Percentiles rank a stretch among this genome's conserved stretches.
phyloP scores from a whole-genome alignment of 305 asterid species.

The Solanum hybrid region DNA sequence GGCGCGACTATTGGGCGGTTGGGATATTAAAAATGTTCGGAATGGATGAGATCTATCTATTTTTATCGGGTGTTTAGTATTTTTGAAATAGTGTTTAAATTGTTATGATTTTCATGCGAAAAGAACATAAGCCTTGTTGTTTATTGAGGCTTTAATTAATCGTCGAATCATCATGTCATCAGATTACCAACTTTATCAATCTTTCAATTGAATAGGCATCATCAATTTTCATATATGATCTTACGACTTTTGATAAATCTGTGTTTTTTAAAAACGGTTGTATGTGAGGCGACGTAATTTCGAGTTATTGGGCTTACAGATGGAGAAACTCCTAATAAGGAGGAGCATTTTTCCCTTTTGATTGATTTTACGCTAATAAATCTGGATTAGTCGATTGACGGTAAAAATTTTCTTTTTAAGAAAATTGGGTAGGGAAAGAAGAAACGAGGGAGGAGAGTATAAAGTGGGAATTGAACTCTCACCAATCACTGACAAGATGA shows the following conservation, averaged over 20 bases:
- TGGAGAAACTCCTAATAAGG: neutral
- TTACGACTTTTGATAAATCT: fast-evolving
- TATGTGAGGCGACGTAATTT: neutral
- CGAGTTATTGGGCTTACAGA: neutral
- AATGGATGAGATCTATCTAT: neutral
- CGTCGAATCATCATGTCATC: neutral
- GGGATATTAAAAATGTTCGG: neutral
- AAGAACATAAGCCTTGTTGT: too few relatives aligned
- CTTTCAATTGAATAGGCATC: neutral
- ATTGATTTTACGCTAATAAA: neutral
- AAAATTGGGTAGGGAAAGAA: neutral
- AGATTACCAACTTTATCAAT: neutral
- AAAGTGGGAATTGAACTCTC: neutral
- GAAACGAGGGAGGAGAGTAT: neutral
- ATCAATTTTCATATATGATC: neutral
- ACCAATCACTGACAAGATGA: neutral
- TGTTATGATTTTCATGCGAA: neutral
- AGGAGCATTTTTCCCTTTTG: neutral
- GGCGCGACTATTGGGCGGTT: neutral
- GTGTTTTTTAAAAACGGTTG: neutral
- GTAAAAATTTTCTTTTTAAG: too few relatives aligned
- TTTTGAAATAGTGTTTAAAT: neutral
- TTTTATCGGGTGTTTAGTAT: neutral
- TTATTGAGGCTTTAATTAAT: neutral
- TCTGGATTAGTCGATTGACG: neutral